phyloP scores from a whole-genome alignment of 148 eudicot species.

The Tetragonia tetragonoides region DNA sequence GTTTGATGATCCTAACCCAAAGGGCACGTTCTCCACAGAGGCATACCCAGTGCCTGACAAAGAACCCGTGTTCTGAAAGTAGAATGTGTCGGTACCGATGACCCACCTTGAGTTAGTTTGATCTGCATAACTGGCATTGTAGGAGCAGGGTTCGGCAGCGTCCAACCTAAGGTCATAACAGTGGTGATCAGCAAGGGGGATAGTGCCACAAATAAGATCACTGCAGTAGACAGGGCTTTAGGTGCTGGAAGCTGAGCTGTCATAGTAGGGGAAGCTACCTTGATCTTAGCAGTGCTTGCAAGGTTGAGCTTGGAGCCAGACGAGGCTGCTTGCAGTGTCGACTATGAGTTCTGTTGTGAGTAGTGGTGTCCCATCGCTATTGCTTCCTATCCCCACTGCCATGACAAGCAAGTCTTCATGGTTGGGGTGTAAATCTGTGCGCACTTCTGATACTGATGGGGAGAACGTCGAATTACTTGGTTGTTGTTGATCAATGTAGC shows the following conservation, averaged over 20 bases:
- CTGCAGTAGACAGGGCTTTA: not conserved
- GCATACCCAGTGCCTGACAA: not conserved
- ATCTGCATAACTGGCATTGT: not conserved
- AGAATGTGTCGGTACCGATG: slow-evolving; percentile 6
- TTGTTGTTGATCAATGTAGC: no score
- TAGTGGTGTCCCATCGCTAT: not conserved
- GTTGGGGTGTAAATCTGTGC: no score
- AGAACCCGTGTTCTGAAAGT: not conserved
- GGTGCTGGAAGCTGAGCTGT: not conserved
- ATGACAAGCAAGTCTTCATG: no score
- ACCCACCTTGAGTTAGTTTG: not conserved
- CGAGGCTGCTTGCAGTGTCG: not conserved
- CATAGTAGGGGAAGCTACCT: not conserved
- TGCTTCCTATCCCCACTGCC: no score
- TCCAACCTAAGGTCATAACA: not conserved
- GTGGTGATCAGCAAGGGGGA: not conserved
- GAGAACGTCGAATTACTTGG: no score
- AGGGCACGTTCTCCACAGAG: not conserved
- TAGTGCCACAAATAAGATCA: not conserved
- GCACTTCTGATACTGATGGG: no score
- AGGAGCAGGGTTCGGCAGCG: not conserved
- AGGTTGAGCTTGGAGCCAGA: not conserved
- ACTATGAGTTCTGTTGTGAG: not conserved
- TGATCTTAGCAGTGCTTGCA: not conserved
- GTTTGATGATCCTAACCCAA: slow-evolving; percentile 4